phyloP scores from a whole-genome alignment of 257 asterid species.

The Linaria vulgaris region DNA sequence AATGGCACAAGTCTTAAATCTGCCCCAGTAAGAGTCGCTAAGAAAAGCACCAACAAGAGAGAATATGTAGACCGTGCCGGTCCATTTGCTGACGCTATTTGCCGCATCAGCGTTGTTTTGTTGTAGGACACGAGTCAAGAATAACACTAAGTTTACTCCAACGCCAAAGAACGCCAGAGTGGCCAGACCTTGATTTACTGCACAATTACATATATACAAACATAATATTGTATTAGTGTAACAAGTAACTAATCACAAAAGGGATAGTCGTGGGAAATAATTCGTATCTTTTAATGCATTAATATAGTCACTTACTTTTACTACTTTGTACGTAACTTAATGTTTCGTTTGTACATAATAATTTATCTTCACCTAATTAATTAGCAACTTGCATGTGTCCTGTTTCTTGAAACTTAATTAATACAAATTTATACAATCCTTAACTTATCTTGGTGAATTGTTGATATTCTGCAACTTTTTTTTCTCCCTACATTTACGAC shows the following conservation, averaged over 20 bases:
- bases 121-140: constrained; percentile 79
- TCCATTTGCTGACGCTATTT: constrained; percentile 92
- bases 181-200: constrained; percentile 94
- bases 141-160: constrained; percentile 88
- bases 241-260: too few species aligned
- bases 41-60: constrained; percentile 96
- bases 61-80: constrained; percentile 93
- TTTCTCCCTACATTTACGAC: too few species aligned
- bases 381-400: too few species aligned
- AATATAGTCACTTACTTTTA: neutral
- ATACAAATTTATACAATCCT: too few species aligned
- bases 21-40: constrained; percentile 96
- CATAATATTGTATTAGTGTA: too few species aligned
- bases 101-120: constrained; percentile 91
- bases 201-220: neutral
- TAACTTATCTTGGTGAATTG: neutral
- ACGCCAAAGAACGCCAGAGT: constrained; percentile 94
- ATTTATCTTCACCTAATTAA: too few species aligned
- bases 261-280: neutral
- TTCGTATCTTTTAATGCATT: neutral
- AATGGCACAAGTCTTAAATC: constrained; percentile 85
- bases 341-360: too few species aligned
- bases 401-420: too few species aligned
- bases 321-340: too few species aligned
- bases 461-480: too few species aligned